Evolutionary conservation across 768 basidiomycete species (phyloP), one percentile per base, ranked within the genome.

Genomic region (Naganishia vaughanmartiniae): DNA sequence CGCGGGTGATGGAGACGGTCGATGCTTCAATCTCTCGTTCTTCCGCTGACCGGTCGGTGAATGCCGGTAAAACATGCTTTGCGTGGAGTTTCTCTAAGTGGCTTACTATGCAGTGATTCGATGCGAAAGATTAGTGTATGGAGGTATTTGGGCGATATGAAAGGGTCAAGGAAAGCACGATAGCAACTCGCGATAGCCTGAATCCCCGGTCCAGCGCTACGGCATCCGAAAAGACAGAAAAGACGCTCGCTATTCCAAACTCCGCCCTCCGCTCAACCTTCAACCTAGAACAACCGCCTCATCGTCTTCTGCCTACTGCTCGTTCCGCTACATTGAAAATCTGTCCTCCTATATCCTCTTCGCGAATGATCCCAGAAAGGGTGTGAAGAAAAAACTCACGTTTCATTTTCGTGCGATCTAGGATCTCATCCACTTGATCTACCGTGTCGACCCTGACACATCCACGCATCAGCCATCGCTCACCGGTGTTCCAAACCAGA

Each of bases 51-150:
- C 96, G 90, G 86, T 99, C 96, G 79, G 92, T 87, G 80, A 99
- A 99, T 0, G 94, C 95, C 74, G 96, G 96, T 7, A 99, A 86
- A 69, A 89, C 90, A 81, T 96, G 94, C 80, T 91, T 96, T 74
- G 95, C 91, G 75, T 99, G 95, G 5, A 99, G 87, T 80, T 91
- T 96, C 81, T 98, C 96, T 48, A 99, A 88, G 9, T 87, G 83
- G n/a, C 84, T 82, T 77, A 98, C 96, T 98, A 81, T 74, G 69
- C 26, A 12, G 19, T 39, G n/a, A n/a, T n/a, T n/a, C n/a, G n/a
- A n/a, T n/a, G n/a, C n/a, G 48, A 70, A 34, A 11, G 19, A 34
- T 19, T 24, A 10, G n/a, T n/a, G 31, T n/a, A 24, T 26, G 7
- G 42, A 15, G 14, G 9, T 11, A 15, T 42, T 15, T n/a, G n/a